A percentile compares a stretch with the other conserved stretches of the same genome.
Conservation (phyloP, 768 basidiomycete species). For the Mycena galericulata region DNA sequence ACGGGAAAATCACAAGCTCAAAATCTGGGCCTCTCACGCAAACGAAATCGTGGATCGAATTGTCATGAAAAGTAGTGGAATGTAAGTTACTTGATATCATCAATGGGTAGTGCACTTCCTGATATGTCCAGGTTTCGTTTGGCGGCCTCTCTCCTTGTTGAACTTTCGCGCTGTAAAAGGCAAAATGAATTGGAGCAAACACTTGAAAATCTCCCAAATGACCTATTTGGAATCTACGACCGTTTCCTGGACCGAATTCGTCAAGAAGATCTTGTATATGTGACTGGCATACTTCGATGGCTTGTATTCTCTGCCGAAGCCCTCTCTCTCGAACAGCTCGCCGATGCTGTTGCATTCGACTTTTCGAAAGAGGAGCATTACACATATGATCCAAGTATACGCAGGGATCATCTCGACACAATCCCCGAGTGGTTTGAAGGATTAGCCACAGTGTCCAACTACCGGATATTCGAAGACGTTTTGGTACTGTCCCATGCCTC, state of each 20-base stretch:
- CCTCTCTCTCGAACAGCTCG: background rate
- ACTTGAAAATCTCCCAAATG: slow-evolving; percentile 12
- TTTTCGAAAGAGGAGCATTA: background rate
- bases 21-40: slow-evolving; percentile 3
- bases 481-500: slow-evolving; percentile 9
- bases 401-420: background rate
- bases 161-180: slow-evolving; percentile 16
- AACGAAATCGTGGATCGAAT: background rate
- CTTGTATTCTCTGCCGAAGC: background rate
- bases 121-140: slow-evolving; percentile 1
- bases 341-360: slow-evolving; percentile 17
- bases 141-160: slow-evolving; percentile 12
- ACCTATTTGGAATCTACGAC: slow-evolving; percentile 22
- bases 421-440: slow-evolving; percentile 21
- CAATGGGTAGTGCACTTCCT: background rate
- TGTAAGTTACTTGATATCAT: slow-evolving; percentile 1
- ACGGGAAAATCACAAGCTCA: background rate
- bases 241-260: slow-evolving; percentile 5
- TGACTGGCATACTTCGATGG: background rate
- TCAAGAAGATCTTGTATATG: background rate
- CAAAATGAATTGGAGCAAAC: slow-evolving; percentile 9
- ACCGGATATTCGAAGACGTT: background rate
- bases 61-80: background rate
- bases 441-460: background rate
- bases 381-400: background rate